A percentile compares a stretch with the other conserved stretches of the same genome.
Conservation (phyloP, 441 rosid species). For the Bruguiera hainesii region DNA sequence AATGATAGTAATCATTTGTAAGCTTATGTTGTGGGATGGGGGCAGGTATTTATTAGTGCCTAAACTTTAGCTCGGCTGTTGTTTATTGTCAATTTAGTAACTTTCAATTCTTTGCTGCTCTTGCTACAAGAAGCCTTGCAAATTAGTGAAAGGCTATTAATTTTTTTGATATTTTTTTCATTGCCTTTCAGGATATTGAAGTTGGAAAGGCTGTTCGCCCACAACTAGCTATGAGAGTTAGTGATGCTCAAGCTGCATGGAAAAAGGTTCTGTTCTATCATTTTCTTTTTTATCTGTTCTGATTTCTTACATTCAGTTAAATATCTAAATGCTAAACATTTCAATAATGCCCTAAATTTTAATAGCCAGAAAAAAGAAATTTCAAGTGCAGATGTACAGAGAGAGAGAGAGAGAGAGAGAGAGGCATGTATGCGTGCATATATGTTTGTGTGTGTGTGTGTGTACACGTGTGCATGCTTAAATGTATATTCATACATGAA, state of each 20-base stretch:
- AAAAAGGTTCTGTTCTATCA: constrained; percentile 55
- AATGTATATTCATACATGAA: not conserved
- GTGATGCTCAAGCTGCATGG: constrained; percentile 82
- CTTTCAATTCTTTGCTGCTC: constrained; percentile 4
- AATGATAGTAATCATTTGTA: not conserved
- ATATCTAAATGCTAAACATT: not conserved
- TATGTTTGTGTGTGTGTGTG: too few species aligned
- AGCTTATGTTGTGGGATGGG: not conserved
- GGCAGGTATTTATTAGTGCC: not conserved
- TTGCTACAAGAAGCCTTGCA: not conserved
- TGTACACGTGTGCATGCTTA: not conserved
- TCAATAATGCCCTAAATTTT: not conserved
- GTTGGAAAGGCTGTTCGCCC: constrained; percentile 97
- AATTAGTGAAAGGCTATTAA: not conserved
- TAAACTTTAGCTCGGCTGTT: not conserved
- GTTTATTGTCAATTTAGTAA: not conserved
- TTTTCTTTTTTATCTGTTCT: constrained; percentile 1
- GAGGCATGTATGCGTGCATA: not conserved
- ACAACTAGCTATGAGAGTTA: constrained; percentile 83
- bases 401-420: too few species aligned
- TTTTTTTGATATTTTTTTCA: constrained; percentile 2
- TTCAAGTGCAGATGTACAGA: not conserved
- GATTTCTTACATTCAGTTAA: not conserved
- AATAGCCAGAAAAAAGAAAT: not conserved
- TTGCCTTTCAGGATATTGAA: constrained; percentile 75